A percentile compares a stretch with the other conserved stretches of the same genome.
phyloP scores from a whole-genome alignment of 306 rosid genomes.

The Purshia tridentata region DNA sequence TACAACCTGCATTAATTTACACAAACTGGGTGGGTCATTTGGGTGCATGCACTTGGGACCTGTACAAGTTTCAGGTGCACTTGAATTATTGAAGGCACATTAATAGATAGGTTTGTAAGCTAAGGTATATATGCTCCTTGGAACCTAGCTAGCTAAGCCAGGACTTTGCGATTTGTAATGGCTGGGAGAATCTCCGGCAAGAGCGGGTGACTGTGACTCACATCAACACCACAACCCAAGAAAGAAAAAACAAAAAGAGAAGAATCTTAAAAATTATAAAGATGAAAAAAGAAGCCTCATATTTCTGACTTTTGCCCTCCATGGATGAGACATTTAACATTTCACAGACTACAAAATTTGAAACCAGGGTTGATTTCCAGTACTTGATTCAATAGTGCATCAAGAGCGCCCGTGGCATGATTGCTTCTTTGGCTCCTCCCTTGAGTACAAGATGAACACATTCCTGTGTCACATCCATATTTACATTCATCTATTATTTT shows the following conservation, averaged over 20 bases:
- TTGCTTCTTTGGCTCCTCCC: too few relatives aligned
- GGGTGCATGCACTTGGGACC: background rate
- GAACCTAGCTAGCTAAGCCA: background rate
- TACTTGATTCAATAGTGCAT: too few relatives aligned
- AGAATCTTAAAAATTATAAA: conserved; percentile 6
- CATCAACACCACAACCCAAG: conserved; percentile 8
- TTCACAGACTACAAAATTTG: conserved; percentile 2
- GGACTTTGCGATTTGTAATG: background rate
- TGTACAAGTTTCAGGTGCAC: background rate
- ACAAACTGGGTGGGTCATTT: background rate
- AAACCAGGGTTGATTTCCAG: background rate
- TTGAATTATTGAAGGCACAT: background rate
- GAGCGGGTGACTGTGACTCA: background rate
- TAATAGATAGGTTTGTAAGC: too few relatives aligned
- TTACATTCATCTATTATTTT: too few relatives aligned
- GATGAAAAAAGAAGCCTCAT: background rate
- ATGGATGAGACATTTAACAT: conserved; percentile 1
- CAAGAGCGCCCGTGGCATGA: too few relatives aligned
- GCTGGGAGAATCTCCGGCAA: background rate
- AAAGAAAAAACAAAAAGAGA: background rate
- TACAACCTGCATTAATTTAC: background rate
- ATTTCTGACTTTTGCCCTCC: conserved; percentile 6
- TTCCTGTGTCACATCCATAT: too few relatives aligned
- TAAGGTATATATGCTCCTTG: background rate
- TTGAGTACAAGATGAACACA: too few relatives aligned